Evolutionary conservation across 176 grass and related monocot species (phyloP).

Genomic region (Oryza meridionalis): DNA sequence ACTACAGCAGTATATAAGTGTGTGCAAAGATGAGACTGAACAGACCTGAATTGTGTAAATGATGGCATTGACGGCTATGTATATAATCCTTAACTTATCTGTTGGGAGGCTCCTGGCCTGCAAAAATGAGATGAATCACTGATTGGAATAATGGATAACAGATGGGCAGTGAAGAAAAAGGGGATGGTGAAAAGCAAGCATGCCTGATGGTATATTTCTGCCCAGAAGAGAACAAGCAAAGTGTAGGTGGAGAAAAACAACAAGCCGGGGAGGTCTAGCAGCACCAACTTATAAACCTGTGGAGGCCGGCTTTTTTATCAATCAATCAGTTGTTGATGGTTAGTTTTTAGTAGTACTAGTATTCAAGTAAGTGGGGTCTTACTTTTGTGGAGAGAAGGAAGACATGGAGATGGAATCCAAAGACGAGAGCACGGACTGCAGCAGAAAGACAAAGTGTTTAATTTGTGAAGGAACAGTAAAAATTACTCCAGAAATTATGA

Average conservation of each 20-base stretch:
- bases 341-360: not conserved
- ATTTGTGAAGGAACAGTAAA: too few species aligned
- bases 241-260: slow-evolving; percentile 98
- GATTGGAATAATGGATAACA: not conserved
- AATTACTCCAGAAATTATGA: not conserved
- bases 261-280: slow-evolving; percentile 81
- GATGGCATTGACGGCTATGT: slow-evolving; percentile 68
- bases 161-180: not conserved
- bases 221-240: slow-evolving; percentile 97
- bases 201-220: slow-evolving; percentile 96
- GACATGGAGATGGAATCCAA: slow-evolving; percentile 73
- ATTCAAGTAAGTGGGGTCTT: slow-evolving; percentile 17
- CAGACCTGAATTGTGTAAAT: slow-evolving; percentile 86
- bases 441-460: slow-evolving; percentile 20
- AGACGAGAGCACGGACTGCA: slow-evolving; percentile 78
- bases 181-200: slow-evolving; percentile 26
- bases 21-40: not conserved
- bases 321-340: not conserved
- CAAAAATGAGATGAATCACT: slow-evolving; percentile 26
- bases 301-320: not conserved
- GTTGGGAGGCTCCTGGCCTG: slow-evolving; percentile 90
- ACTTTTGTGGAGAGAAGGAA: slow-evolving; percentile 75
- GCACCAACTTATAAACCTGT: slow-evolving; percentile 73
- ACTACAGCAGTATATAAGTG: not conserved
- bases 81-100: slow-evolving; percentile 70